phyloP scores from a whole-genome alignment of 2,329 filamentous ascomycete genomes.

The Camillea tinctor region DNA sequence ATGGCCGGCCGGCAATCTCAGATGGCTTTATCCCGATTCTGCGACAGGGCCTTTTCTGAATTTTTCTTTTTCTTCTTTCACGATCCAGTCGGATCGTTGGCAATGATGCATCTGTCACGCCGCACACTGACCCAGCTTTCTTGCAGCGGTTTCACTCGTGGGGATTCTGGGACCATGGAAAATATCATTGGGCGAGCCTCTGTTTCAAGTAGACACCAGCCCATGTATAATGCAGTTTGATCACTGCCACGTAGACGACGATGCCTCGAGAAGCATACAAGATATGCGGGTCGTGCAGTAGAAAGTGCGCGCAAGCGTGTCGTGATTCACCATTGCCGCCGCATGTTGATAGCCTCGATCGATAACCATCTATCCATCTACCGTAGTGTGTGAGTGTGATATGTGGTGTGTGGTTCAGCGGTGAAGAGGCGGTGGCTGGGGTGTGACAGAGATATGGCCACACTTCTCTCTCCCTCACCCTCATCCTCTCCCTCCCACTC shows the following conservation, averaged over 20 bases:
- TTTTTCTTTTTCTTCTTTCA: too few relatives aligned
- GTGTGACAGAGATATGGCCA: background rate
- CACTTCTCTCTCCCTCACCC: too few relatives aligned
- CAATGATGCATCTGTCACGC: background rate
- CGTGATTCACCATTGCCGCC: background rate
- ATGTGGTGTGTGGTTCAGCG: background rate
- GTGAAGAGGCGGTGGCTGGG: background rate
- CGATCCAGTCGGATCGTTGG: background rate
- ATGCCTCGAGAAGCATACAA: background rate
- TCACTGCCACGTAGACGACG: slow-evolving; percentile 1
- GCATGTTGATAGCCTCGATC: background rate
- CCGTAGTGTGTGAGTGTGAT: too few relatives aligned
- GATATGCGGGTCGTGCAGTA: background rate
- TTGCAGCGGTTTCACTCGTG: background rate
- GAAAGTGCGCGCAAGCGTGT: background rate
- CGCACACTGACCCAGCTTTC: background rate
- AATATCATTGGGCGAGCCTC: background rate
- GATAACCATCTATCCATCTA: background rate
- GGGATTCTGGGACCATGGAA: background rate
- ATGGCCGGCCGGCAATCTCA: background rate
- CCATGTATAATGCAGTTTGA: background rate
- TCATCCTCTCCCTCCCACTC: too few relatives aligned
- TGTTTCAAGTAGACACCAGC: slow-evolving; percentile 2
- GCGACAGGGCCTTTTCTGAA: background rate
- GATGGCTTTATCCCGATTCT: background rate